Base-by-base conservation (phyloP, 1,284 basidiomycete species). In the Athelia sp. region DNA sequence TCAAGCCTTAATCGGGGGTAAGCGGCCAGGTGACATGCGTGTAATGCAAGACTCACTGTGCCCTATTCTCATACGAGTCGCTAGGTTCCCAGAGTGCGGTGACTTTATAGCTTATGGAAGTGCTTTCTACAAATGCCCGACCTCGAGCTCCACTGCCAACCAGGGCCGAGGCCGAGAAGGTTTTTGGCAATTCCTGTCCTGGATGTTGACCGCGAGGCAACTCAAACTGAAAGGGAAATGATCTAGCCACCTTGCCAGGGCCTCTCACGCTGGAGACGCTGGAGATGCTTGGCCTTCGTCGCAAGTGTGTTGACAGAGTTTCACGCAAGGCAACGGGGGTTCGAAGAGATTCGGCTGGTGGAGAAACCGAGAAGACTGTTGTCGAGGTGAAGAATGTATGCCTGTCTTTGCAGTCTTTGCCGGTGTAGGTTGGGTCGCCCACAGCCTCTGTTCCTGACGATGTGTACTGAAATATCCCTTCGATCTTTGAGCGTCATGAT, bases 111-210 rank as follows among this genome's bases (percentile, higher is more conserved):
- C 71, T 64, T 3, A 87, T 63, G 45, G 75, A 68, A 8, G 71
- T 60, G 38, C 66, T 65, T 52, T 76, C 78, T 49, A 70, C 70
- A 49, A 66, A 65, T 0, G 70, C 57, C 19, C 65, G 62, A 11
- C 59, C 66, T n/a, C 63, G 63, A 26, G 57, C 51, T 10, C 58
- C 61, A 45, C 56, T 54, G 13, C 58, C 60, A 9, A 58, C 53
- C 18, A 59, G 46, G 2, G 58, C 56, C 17, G 66, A 60, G 4
- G 66, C 58, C 23, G 69, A 70, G 56, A 82, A 83, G 0, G 80
- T 79, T 0, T 79, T 69, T 0, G 85, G 85, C 32, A 87, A 63
- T 55, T 83, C 81, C 56, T 83, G 82, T 0, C 78, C 76, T 1
- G 66, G 57, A 43, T 73, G 64, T 24, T 62, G 65, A 44, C 76